Conservation (phyloP, 2,329 filamentous ascomycete species). For the Monosporascus sp. region DNA sequence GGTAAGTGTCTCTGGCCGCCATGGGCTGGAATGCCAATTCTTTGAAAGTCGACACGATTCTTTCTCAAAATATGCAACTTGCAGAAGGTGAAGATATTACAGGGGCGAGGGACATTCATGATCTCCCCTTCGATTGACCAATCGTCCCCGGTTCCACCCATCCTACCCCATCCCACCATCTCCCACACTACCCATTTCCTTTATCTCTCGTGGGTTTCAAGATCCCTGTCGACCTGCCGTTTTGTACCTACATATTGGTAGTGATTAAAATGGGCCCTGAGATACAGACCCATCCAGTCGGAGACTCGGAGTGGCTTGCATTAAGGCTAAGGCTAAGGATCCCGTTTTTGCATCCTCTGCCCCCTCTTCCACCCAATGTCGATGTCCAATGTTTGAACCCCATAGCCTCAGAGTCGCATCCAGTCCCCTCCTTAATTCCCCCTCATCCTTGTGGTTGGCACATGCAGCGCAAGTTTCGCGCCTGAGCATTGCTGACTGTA, state of each 20-base stretch:
- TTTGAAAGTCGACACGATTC: background rate
- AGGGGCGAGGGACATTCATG: background rate
- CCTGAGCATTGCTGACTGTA: background rate
- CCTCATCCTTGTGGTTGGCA: no score
- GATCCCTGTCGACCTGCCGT: background rate
- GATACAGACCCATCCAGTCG: background rate
- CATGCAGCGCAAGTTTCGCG: no score
- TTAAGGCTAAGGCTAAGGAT: background rate
- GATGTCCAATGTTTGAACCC: background rate
- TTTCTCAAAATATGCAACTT: no score
- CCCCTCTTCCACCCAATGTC: background rate
- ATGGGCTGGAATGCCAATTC: background rate
- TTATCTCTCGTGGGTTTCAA: background rate
- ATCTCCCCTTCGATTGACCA: background rate
- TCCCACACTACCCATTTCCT: background rate
- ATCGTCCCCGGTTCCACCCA: background rate
- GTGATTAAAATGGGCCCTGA: background rate
- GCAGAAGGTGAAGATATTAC: background rate
- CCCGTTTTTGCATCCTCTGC: background rate
- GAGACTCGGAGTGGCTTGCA: background rate
- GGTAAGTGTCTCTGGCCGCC: background rate
- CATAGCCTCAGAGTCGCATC: background rate
- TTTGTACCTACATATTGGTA: no score
- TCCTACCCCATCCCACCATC: no score
- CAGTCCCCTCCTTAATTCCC: background rate